Conservation (phyloP, 2,329 filamentous ascomycete species). For the Lecanicillium sp. region DNA sequence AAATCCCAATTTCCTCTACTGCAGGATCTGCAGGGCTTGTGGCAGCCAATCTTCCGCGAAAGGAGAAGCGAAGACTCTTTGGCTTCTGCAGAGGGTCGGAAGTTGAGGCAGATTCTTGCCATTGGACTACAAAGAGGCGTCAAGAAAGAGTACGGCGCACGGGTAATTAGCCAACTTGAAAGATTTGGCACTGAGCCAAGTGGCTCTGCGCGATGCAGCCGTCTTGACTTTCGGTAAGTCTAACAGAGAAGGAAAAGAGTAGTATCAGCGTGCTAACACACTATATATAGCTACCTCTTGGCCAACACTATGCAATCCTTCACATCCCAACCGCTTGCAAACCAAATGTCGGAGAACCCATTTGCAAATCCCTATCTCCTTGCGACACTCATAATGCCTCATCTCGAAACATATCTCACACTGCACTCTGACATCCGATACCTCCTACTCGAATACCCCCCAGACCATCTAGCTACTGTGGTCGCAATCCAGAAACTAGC, state of each 20-base stretch:
- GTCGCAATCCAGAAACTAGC: constrained; percentile 49
- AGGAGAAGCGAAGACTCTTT: constrained; percentile 17
- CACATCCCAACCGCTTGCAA: constrained; percentile 39
- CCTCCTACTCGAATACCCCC: constrained; percentile 50
- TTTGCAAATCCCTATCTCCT: constrained; percentile 45
- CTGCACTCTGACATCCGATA: constrained; percentile 44
- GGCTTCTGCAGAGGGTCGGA: constrained; percentile 25
- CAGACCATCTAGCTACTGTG: constrained; percentile 47
- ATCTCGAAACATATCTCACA: constrained; percentile 51
- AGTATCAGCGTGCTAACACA: too few relatives aligned
- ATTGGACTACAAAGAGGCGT: constrained; percentile 50
- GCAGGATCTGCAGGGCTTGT: constrained; percentile 40
- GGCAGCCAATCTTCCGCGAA: constrained; percentile 42
- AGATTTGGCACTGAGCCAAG: constrained; percentile 42
- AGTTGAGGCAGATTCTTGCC: constrained; percentile 50
- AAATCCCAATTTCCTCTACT: constrained; percentile 40
- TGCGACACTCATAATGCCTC: constrained; percentile 49
- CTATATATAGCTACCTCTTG: too few relatives aligned
- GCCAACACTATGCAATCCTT: constrained; percentile 52
- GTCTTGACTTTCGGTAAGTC: constrained; percentile 49
- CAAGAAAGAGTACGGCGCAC: constrained; percentile 37
- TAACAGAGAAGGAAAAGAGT: too few relatives aligned
- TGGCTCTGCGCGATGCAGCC: constrained; percentile 43
- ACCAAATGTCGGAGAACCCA: constrained; percentile 44
- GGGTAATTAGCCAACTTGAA: constrained; percentile 44